Evolutionary conservation across 805 yeast species (phyloP).

Genomic region (Saccharomycopsis sp.): DNA sequence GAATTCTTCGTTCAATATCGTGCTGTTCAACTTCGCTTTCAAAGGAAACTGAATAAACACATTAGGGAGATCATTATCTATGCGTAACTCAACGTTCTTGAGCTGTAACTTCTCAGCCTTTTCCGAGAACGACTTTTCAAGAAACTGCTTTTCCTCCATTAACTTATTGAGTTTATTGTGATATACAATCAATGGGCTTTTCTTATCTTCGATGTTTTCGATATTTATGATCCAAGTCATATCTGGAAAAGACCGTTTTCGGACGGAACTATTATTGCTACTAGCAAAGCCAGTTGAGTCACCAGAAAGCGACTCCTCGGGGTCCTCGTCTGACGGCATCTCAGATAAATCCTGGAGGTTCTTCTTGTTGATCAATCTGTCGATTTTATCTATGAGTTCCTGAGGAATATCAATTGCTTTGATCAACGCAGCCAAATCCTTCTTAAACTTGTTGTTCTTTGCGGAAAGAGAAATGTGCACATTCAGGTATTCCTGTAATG

Average conservation of each 20-base stretch:
- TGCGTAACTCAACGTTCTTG: conserved; percentile 17
- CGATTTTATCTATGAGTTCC: conserved; percentile 37
- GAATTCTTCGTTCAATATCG: conserved; percentile 5
- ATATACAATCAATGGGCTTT: conserved; percentile 25
- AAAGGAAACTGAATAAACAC: conserved; percentile 17
- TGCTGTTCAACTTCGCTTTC: conserved; percentile 9
- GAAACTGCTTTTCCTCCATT: conserved; percentile 24
- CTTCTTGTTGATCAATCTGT: conserved; percentile 36
- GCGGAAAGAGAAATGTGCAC: not conserved
- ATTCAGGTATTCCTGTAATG: conserved; percentile 51
- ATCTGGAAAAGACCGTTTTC: conserved; percentile 18
- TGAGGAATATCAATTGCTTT: conserved; percentile 34
- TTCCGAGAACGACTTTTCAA: conserved; percentile 18
- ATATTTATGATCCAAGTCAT: conserved; percentile 32
- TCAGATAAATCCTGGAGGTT: conserved; percentile 22
- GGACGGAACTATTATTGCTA: not conserved
- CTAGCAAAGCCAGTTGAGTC: conserved; percentile 1
- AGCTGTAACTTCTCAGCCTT: conserved; percentile 2
- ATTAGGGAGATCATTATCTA: conserved; percentile 20
- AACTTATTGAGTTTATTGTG: conserved; percentile 32
- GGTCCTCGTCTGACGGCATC: conserved; percentile 14
- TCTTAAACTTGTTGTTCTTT: conserved; percentile 26
- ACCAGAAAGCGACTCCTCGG: not conserved
- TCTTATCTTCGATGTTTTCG: conserved; percentile 26
- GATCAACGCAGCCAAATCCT: conserved; percentile 25